Evolutionary conservation across 2,329 filamentous ascomycete species (phyloP), one percentile per base, ranked within the genome.

Genomic region (Rasamsonia emersonii): DNA sequence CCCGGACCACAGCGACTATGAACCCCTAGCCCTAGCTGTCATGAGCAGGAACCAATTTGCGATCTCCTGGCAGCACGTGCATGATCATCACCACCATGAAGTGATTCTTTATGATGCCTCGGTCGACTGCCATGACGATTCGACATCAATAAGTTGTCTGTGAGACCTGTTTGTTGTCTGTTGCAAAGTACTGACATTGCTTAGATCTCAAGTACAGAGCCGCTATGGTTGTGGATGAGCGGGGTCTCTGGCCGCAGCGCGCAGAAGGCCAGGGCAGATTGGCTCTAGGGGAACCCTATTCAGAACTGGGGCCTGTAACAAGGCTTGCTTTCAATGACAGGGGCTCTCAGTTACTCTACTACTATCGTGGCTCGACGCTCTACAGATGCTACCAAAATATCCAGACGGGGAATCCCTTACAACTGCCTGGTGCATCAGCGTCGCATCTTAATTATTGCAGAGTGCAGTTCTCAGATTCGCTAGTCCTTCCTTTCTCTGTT

Each of bases 261-360:
- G n/a, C n/a, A 8, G 29, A 28, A 21, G 30, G 30, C n/a, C 29
- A 36, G 18, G 20, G n/a, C n/a, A 23, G n/a, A 23, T 23, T 23
- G 20, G 20, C 20, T n/a, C 7, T 8, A 23, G 20, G n/a, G 20
- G 20, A 23, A 23, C 8, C n/a, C n/a, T n/a, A n/a, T n/a, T n/a
- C n/a, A n/a, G n/a, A n/a, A n/a, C n/a, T n/a, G n/a, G n/a, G n/a
- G 9, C 51, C 58, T 5, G 39, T 51, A 4, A 47, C 45, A 16
- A 43, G 45, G 4, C 29, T 63, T 27, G 26, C 39, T 14, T 61
- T 62, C 38, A 62, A 62, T 27, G 58, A 63, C 33, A 42, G 43
- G 28, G 49, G 41, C 6, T 38, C 25, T 10, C 59, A 64, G 38
- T 30, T 61, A 19, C 49, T 63, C 10, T 54, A 59, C 29, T 51